Evolutionary conservation across 163 green algal genomes (phyloP).

Genomic region (Chlamydomonas reinhardtii): DNA sequence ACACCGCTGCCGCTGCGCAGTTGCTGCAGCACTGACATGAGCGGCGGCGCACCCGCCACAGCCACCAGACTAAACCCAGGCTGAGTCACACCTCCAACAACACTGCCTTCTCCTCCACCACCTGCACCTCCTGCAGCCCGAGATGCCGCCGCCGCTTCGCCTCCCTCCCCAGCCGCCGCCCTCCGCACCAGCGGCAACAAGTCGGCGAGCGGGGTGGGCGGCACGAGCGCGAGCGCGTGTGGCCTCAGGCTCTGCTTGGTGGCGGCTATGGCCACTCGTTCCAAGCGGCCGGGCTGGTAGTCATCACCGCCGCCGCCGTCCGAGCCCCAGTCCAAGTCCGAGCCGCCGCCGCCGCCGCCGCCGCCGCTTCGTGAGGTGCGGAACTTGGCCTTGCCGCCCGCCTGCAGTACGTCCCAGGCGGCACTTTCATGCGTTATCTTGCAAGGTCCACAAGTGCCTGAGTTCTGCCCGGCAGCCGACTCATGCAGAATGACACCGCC

Average conservation of each 20-base stretch:
- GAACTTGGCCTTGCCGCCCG: conserved; percentile 41
- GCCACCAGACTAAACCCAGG: conserved; percentile 19
- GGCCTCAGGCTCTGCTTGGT: conserved; percentile 89
- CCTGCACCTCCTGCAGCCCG: background rate
- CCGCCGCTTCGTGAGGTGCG: background rate
- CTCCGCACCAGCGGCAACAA: conserved; percentile 52
- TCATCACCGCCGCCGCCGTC: conserved; percentile 13
- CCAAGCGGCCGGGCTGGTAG: conserved; percentile 57
- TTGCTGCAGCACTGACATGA: conserved; percentile 26
- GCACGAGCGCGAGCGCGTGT: conserved; percentile 73
- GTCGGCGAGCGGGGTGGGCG: conserved; percentile 56
- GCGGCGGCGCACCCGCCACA: conserved; percentile 36
- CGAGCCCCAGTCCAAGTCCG: background rate
- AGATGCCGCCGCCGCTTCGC: background rate
- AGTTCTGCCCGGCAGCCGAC: no score
- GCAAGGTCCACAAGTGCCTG: no score
- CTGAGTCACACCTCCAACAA: background rate
- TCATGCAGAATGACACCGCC: no score
- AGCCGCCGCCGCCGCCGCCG: background rate
- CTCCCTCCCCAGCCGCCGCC: background rate
- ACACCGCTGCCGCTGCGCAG: background rate
- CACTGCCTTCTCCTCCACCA: background rate
- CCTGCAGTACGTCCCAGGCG: background rate
- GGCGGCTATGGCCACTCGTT: conserved; percentile 81
- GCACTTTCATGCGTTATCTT: no score